Conservation (phyloP, 2,329 filamentous ascomycete genomes). For the Hirsutella minnesotensis region DNA sequence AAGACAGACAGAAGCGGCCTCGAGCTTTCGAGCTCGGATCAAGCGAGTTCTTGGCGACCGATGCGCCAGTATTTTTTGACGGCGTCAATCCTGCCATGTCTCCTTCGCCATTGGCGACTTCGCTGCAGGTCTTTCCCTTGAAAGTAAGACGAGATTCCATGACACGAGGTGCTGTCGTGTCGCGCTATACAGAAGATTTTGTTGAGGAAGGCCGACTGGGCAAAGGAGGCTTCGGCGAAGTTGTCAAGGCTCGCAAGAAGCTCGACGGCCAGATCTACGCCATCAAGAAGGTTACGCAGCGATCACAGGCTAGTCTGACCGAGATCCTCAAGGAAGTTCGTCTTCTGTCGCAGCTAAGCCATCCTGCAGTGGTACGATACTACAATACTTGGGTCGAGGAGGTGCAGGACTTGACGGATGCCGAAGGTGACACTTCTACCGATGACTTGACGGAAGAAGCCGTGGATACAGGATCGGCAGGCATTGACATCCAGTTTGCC, state of each 20-base stretch:
- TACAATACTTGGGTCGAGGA: conserved; percentile 94
- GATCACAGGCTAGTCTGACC: conserved; percentile 65
- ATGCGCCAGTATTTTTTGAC: conserved; percentile 45
- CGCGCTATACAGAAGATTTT: conserved; percentile 81
- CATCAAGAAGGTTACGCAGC: conserved; percentile 89
- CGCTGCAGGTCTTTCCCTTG: conserved; percentile 29
- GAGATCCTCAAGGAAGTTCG: conserved; percentile 79
- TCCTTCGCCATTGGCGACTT: conserved; percentile 28
- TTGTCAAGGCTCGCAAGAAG: conserved; percentile 90
- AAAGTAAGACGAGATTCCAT: conserved; percentile 52
- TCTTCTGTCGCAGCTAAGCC: conserved; percentile 81
- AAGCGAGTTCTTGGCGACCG: conserved; percentile 54
- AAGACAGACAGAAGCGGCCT: conserved; percentile 71
- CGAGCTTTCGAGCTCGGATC: conserved; percentile 64
- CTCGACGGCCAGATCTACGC: conserved; percentile 89
- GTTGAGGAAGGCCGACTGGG: conserved; percentile 80
- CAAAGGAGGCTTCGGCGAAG: conserved; percentile 90
- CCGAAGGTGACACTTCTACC: conserved; percentile 44
- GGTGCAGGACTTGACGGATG: conserved; percentile 37
- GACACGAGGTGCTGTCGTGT: conserved; percentile 39
- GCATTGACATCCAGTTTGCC: conserved; percentile 44
- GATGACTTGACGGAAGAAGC: conserved; percentile 30
- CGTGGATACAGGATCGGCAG: conserved; percentile 25
- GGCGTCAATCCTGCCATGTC: conserved; percentile 27
- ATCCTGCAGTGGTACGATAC: conserved; percentile 78